Base-by-base conservation (phyloP, 1,139 yeast genomes). In the Yamadazyma triangularis region DNA sequence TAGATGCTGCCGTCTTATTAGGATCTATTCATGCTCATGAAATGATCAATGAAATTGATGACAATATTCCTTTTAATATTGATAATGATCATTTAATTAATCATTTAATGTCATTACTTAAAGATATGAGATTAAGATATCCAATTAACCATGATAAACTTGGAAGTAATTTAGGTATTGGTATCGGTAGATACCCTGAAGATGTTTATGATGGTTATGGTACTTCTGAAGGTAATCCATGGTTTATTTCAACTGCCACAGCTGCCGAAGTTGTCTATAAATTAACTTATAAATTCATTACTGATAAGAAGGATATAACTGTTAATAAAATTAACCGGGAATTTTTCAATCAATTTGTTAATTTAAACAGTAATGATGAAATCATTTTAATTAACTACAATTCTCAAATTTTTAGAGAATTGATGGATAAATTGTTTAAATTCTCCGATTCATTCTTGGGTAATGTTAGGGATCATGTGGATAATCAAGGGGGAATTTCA, bases 161-260 rank as follows among this genome's bases (percentile, higher is more conserved):
- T 14, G 63, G 66, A 2, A 38, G 51, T 47, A 35, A 36, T 4
- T 46, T 60, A 15, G 94, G 93, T 0, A 77, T 81, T 25, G 95
- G 85, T 0, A 58, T 89, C 29, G 98, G 98, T 2, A 66, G 98
- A 48, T 91, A 91, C 50, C 96, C 96, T 0, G 97, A 89, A 50
- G 98, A 91, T 57, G 58, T 83, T 9, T 91, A 91, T 54, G 84
- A 89, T 55, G 97, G 97, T 0, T 64, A 70, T 38, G 80, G 78
- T 0, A 64, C 72, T 0, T 68, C 82, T 11, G 82, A 78, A 44
- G 97, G 96, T 2, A 91, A 91, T 49, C 97, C 98, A 2, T 91
- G 97, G 98, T 89, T 89, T 51, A 72, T 91, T 37, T 70, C 93
- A 14, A 89, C 96, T 0, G 77, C 91, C 0, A 68, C 91, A 3